Evolutionary conservation across 2,329 filamentous ascomycete genomes (phyloP), one percentile per base, ranked within the genome.

Genomic region (Scolecobasidium constrictum): DNA sequence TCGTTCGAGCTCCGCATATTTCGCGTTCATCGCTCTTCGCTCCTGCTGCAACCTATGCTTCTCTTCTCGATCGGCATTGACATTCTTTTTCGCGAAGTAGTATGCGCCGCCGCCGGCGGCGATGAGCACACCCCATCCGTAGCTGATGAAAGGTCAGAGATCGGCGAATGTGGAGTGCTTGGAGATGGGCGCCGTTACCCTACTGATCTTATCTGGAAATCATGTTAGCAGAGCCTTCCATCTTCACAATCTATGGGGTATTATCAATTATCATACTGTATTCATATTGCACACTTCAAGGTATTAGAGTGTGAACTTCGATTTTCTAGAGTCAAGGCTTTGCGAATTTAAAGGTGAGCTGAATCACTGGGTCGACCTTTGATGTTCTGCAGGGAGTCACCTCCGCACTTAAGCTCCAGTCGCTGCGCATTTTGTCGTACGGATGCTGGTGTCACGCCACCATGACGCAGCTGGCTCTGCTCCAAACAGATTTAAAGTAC

Each of bases 21-120:
- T 53, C 18, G 28, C 22, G 33, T 39, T 18, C 31, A 45, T 42
- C 12, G 22, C 33, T 17, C 34, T 28, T 3, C 33, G 35, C 20
- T 42, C 39, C 13, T 28, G 19, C 17, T 40, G 28, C n/a, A 15
- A 18, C 15, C 22, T 19, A 16, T 35, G 21, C 9, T 36, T 42
- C 11, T 19, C 23, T 12, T 35, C 43, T 6, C 90, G 84, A 64
- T 95, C 87, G 52, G 84, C 84, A 60, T 95, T 94, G 73, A 98
- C 94, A 62, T 81, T 81, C 58, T 78, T 75, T 73, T 98, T 98
- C 50, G 92, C 92, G 61, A 95, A 94, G 69, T 85, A 87, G 72
- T 96, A 98, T 56, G 90, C 87, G 49, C 82, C 85, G 50, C 78
- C 92, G 57, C 90, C 92, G 52, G 88, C 86, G 53, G 83, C 72